These are phyloP conservation scores for Claviceps sorghi DNA, from an alignment of 2,329 filamentous ascomycete genomes.

Conservation along the genomic window DNA sequence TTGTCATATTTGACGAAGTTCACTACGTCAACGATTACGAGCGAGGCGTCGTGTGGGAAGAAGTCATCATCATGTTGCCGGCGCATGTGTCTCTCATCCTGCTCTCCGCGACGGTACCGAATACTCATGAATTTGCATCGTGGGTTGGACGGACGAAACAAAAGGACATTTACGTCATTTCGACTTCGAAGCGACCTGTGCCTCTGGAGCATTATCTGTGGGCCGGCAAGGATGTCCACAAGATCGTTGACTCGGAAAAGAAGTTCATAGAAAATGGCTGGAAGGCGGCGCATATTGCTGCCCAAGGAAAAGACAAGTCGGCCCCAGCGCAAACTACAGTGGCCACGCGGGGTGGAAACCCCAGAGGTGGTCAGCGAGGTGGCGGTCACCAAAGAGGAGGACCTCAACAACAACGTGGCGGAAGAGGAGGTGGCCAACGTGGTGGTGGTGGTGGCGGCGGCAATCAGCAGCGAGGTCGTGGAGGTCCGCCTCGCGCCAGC, in stretches of 20 bases:
- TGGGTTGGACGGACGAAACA: slow-evolving; percentile 98
- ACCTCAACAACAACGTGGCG: slow-evolving; percentile 26
- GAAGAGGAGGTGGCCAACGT: slow-evolving; percentile 17
- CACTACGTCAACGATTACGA: slow-evolving; percentile 97
- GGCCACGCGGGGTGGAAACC: slow-evolving; percentile 23
- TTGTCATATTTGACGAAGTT: slow-evolving; percentile 97
- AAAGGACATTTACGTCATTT: slow-evolving; percentile 98
- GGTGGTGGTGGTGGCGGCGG: slow-evolving; percentile 30
- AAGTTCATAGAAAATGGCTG: slow-evolving; percentile 83
- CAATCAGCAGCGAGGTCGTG: slow-evolving; percentile 38
- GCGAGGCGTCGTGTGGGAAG: slow-evolving; percentile 95
- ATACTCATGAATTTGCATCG: slow-evolving; percentile 93
- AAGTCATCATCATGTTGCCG: slow-evolving; percentile 98
- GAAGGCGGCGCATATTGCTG: slow-evolving; percentile 77
- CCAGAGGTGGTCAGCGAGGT: slow-evolving; percentile 21
- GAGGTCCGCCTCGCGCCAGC: slow-evolving; percentile 39
- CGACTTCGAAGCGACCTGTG: slow-evolving; percentile 86
- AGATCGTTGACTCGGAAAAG: slow-evolving; percentile 89
- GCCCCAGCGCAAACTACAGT: slow-evolving; percentile 23
- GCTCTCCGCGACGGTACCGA: slow-evolving; percentile 89
- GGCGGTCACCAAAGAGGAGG: slow-evolving; percentile 30
- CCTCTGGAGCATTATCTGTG: slow-evolving; percentile 93
- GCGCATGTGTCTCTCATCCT: slow-evolving; percentile 93
- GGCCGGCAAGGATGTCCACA: slow-evolving; percentile 83
- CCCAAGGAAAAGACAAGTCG: slow-evolving; percentile 73